Evolutionary conservation across 345 rosid genomes (phyloP), one percentile per base, ranked within the genome.

Genomic region (Brassica rapa): DNA sequence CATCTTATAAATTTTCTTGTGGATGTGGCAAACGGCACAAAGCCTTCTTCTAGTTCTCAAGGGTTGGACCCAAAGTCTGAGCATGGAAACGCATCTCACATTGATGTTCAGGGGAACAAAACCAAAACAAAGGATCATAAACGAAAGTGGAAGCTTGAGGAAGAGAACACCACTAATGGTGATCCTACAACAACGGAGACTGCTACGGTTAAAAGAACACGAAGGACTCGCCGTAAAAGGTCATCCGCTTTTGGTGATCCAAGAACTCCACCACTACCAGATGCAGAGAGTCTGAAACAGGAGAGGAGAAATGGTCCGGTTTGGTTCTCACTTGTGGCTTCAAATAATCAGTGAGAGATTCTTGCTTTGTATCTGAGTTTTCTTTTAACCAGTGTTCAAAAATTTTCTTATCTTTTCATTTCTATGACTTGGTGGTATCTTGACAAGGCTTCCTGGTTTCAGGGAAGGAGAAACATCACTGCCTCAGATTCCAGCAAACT

Each of bases 311-410:
- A 78, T 74, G 82, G 88, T 68, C 97, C 96, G 65, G 88, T 93
- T 82, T 95, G 99, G 98, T 93, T 95, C 84, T 86, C 96, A n/a
- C 85, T 95, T 78, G 86, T 95, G 64, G 97, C 99, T 35, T 88
- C 96, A 37, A 89, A 86, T 76, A 90, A 91, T 64, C 92, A 86
- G 99, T 95, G 85, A 91, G 96, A 72, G 76, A 70, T 25, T 32
- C 35, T 59, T 66, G 15, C 72, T 71, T 69, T 59, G 56, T 33
- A 43, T 75, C 46, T 65, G 37, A 41, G 33, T n/a, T 59, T 49
- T 49, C 0, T 63, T 12, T 61, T 12, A 39, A 60, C 62, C 4
- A 4, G 2, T 60, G 27, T 66, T 39, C 29, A 72, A 25, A 25
- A 25, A 33, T 25, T 39, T 80, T 65, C 23, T 66, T 56, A 71